Percentiles rank a stretch among this genome's conserved stretches.
Conservation (phyloP, 1,284 basidiomycete species). For the Papiliotrema nemorosa region DNA sequence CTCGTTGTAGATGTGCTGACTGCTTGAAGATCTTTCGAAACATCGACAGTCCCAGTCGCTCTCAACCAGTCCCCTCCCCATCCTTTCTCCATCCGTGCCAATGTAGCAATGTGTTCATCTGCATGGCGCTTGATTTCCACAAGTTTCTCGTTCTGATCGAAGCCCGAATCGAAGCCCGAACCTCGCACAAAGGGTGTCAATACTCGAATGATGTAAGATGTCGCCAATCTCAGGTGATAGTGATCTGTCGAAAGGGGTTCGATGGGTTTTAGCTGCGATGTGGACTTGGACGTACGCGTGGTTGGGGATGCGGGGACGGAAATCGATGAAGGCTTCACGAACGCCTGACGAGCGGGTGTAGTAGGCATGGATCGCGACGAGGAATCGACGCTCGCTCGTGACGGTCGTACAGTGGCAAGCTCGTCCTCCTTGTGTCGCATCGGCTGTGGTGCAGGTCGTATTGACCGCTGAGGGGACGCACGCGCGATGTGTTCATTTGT, state of each 20-base stretch:
- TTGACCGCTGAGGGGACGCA: too few species aligned
- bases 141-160: constrained; percentile 27
- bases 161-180: constrained; percentile 22
- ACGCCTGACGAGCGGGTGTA: not conserved
- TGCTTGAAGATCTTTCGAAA: not conserved
- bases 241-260: constrained; percentile 35
- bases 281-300: too few species aligned
- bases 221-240: constrained; percentile 40
- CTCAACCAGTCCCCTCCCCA: constrained; percentile 60
- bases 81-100: constrained; percentile 65
- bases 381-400: not conserved
- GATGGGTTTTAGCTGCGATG: too few species aligned
- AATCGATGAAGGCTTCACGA: not conserved
- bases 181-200: constrained; percentile 33
- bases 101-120: constrained; percentile 60
- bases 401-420: not conserved
- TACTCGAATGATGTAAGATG: constrained; percentile 38
- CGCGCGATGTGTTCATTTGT: too few species aligned
- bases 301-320: not conserved
- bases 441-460: not conserved
- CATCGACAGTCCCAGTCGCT: constrained; percentile 18
- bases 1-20: constrained; percentile 35
- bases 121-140: constrained; percentile 56
- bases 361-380: not conserved
- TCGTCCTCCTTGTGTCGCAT: not conserved